A percentile compares a stretch with the other conserved stretches of the same genome.
phyloP scores from a whole-genome alignment of 345 rosid species.

The Chamaenerion angustifolium region DNA sequence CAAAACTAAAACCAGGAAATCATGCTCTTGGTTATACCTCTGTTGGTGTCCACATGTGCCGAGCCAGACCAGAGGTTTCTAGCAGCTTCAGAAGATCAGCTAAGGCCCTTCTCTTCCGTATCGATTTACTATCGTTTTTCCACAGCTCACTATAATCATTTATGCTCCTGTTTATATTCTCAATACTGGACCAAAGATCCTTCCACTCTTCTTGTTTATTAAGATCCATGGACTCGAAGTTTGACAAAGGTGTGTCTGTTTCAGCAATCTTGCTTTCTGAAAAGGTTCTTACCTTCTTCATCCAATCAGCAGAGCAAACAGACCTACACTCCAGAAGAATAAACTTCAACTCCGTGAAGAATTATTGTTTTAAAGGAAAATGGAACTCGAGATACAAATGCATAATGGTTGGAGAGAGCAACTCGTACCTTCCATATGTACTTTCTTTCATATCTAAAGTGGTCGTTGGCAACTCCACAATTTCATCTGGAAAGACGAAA shows the following conservation, averaged over 20 bases:
- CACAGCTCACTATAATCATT: conserved; percentile 49
- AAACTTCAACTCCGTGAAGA: too few species aligned
- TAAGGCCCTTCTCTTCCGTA: conserved; percentile 58
- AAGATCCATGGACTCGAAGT: conserved; percentile 16
- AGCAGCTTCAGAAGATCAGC: conserved; percentile 62
- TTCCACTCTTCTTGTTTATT: conserved; percentile 41
- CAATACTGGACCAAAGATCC: conserved; percentile 36
- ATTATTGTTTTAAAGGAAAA: too few species aligned
- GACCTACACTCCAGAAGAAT: conserved; percentile 19
- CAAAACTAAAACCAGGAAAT: too few species aligned
- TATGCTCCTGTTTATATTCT: conserved; percentile 28
- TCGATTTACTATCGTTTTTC: conserved; percentile 39
- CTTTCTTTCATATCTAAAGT: too few species aligned
- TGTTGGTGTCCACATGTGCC: conserved; percentile 53
- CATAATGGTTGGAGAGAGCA: too few species aligned
- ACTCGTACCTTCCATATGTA: too few species aligned
- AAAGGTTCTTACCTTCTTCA: conserved; percentile 19
- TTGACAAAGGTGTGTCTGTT: conserved; percentile 1
- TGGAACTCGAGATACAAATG: too few species aligned
- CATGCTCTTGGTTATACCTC: conserved; percentile 27
- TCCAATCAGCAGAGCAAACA: conserved; percentile 52
- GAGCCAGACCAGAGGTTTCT: conserved; percentile 59
- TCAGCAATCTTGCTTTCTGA: conserved; percentile 16
- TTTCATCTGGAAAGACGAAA: conserved; percentile 23
- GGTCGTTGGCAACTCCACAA: conserved; percentile 15